Evolutionary conservation across 805 yeast genomes (phyloP).

Genomic region (Starmera dryadoides): DNA sequence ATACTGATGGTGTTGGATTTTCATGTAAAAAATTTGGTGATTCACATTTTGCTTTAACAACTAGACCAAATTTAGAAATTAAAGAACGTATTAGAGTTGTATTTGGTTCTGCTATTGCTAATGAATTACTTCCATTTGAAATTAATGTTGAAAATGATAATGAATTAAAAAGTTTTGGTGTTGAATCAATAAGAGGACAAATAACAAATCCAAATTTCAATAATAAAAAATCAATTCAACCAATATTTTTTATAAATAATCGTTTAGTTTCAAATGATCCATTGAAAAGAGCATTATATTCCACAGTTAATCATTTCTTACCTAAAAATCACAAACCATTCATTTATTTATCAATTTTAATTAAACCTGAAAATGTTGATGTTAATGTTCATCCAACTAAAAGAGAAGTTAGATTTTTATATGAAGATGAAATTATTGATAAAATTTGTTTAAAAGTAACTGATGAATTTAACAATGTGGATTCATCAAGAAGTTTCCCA

Average conservation of each 20-base stretch:
- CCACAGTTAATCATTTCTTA: conserved; percentile 38
- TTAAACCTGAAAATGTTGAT: conserved; percentile 68
- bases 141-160: conserved; percentile 19
- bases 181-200: conserved; percentile 47
- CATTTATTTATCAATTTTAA: conserved; percentile 61
- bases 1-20: conserved; percentile 61
- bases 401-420: conserved; percentile 77
- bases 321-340: conserved; percentile 80
- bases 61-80: conserved; percentile 40
- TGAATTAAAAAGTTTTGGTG: no score
- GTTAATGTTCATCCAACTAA: conserved; percentile 97
- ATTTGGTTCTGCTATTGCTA: conserved; percentile 64
- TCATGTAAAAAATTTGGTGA: conserved; percentile 79
- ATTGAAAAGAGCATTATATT: conserved; percentile 55
- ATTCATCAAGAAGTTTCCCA: conserved; percentile 60
- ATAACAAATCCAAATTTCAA: conserved; percentile 67
- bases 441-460: conserved; percentile 43
- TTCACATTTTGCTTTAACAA: conserved; percentile 54
- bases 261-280: conserved; percentile 83
- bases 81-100: conserved; percentile 69
- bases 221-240: conserved; percentile 56
- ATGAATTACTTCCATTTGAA: conserved; percentile 47
- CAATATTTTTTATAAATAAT: conserved; percentile 79
- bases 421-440: conserved; percentile 82
- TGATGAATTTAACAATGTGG: conserved; percentile 44